These are phyloP conservation scores for Tilletia horrida DNA, from an alignment of 1,284 basidiomycete species.

Conservation along the genomic window DNA sequence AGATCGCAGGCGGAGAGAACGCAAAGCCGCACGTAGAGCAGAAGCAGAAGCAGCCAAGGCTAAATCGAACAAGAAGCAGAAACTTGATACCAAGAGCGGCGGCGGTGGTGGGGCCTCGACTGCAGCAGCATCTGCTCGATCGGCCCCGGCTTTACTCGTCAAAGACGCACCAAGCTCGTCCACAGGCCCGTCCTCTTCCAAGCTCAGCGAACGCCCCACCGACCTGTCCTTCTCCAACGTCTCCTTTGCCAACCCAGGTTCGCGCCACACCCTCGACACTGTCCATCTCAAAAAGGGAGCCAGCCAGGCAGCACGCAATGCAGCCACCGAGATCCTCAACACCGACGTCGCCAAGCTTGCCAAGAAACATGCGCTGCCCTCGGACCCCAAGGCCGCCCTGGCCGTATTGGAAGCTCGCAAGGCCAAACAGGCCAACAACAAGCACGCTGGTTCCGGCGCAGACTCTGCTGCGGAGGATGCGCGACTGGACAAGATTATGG, in stretches of 20 bases:
- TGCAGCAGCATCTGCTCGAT: slow-evolving; percentile 25
- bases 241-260: slow-evolving; percentile 29
- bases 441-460: slow-evolving; percentile 24
- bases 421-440: slow-evolving; percentile 35
- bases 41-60: slow-evolving; percentile 10
- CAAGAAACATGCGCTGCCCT: slow-evolving; percentile 46
- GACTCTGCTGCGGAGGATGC: slow-evolving; percentile 26
- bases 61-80: slow-evolving; percentile 11
- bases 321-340: slow-evolving; percentile 17
- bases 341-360: slow-evolving; percentile 17
- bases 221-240: slow-evolving; percentile 38
- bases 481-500: slow-evolving; percentile 47
- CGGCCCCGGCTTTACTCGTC: slow-evolving; percentile 41
- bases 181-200: slow-evolving; percentile 9
- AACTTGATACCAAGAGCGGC: neutral
- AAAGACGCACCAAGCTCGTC: slow-evolving; percentile 25
- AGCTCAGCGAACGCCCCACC: slow-evolving; percentile 25
- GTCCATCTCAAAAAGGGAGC: slow-evolving; percentile 14
- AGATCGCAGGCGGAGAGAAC: slow-evolving; percentile 43
- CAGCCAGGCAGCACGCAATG: slow-evolving; percentile 4
- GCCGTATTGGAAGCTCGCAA: slow-evolving; percentile 48
- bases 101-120: slow-evolving; percentile 24
- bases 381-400: slow-evolving; percentile 50
- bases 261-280: slow-evolving; percentile 2
- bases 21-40: slow-evolving; percentile 39